Base-by-base conservation (phyloP, 495 filamentous ascomycete genomes). In the Xeromyces bisporus region DNA sequence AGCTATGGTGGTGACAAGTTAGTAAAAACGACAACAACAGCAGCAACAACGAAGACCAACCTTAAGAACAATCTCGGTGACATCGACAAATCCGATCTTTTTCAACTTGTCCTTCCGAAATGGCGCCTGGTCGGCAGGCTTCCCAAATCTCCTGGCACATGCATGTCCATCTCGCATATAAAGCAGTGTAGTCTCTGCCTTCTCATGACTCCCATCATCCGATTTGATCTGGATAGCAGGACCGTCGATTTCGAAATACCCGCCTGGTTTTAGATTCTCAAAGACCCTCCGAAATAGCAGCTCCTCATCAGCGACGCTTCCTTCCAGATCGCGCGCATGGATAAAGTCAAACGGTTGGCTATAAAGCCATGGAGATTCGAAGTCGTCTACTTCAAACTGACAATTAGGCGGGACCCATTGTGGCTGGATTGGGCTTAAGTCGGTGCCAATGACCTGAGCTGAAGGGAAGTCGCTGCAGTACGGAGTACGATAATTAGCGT, bases 1-100 rank as follows among this genome's bases (percentile, higher is more conserved):
- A 34, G 75, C 53, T 30, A 73, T 70, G 32, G 68, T 67, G 6
- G 60, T 47, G n/a, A 46, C 49, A 37, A 73, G n/a, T n/a, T n/a
- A n/a, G n/a, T n/a, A n/a, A n/a, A n/a, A n/a, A n/a, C n/a, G n/a
- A n/a, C n/a, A n/a, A n/a, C n/a, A n/a, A n/a, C n/a, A n/a, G n/a
- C n/a, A n/a, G n/a, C n/a, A n/a, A n/a, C n/a, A n/a, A n/a, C n/a
- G n/a, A n/a, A n/a, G n/a, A n/a, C n/a, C n/a, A n/a, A n/a, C n/a
- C n/a, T n/a, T n/a, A n/a, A n/a, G n/a, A n/a, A n/a, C n/a, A n/a
- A n/a, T n/a, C n/a, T n/a, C 66, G 17, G 58, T 55, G 16, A 74
- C 58, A 34, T 74, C 69, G 18, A 58, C 46, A 36, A 70, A 73
- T 11, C 69, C 69, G 12, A 55, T 61, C 11, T 66, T 50, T n/a